Evolutionary conservation across 2,329 filamentous ascomycete species (phyloP).

Genomic region (Aulographum hederae): DNA sequence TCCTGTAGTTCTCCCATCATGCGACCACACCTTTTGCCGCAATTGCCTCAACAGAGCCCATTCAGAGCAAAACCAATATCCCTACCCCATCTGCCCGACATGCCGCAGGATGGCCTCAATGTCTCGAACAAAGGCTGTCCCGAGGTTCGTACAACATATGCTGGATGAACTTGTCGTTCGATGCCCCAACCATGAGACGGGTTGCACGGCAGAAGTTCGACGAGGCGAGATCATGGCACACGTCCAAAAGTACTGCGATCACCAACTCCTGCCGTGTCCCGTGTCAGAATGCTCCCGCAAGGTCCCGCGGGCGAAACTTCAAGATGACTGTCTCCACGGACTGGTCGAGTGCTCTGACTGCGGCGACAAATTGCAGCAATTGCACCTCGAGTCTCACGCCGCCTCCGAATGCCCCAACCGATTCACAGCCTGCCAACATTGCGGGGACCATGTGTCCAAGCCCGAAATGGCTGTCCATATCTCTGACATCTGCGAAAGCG

Average conservation of each 20-base stretch:
- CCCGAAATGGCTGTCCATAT: conserved; percentile 23
- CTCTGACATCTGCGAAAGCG: conserved; percentile 21
- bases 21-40: conserved; percentile 46
- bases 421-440: conserved; percentile 23
- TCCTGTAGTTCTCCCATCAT: conserved; percentile 37
- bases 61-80: conserved; percentile 1
- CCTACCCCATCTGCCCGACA: conserved; percentile 32
- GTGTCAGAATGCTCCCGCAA: too few species aligned
- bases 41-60: conserved; percentile 28
- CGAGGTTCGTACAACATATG: conserved; percentile 40
- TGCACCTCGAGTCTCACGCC: too few species aligned
- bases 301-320: too few species aligned
- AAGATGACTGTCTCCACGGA: conserved; percentile 35
- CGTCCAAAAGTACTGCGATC: conserved; percentile 40
- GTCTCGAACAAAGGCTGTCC: conserved; percentile 19
- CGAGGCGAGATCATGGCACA: conserved; percentile 40
- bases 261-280: conserved; percentile 35
- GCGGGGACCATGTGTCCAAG: conserved; percentile 20
- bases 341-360: conserved; percentile 34
- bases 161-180: conserved; percentile 41
- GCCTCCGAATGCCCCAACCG: conserved; percentile 33
- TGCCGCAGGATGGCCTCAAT: conserved; percentile 29
- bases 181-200: conserved; percentile 36
- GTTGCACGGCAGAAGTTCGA: conserved; percentile 34
- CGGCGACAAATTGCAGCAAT: conserved; percentile 32